Evolutionary conservation across 768 basidiomycete genomes (phyloP), one percentile per base, ranked within the genome.

Genomic region (Ramaria sp.): DNA sequence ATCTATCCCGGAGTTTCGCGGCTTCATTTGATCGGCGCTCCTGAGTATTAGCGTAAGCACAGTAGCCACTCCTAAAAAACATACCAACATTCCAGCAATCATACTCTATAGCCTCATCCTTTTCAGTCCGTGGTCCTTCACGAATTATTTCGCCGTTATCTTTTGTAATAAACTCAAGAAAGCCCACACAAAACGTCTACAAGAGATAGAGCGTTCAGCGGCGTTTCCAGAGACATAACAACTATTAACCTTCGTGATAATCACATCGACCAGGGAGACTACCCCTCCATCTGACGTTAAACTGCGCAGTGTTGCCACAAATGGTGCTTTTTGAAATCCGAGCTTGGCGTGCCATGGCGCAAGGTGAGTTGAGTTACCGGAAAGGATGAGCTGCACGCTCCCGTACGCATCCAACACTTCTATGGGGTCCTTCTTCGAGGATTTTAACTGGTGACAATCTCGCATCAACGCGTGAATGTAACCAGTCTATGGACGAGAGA

Each of bases 341-440:
- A 99, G 77, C 62, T 85, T 89, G 1, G 83, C 75, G 65, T 96
- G 81, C 96, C 96, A 99, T 0, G 83, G 79, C 4, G 86, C 88
- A 53, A 94, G 74, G 60, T 88, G 85, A 1, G 91, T 84, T 0
- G 89, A 88, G 68, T 99, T 99, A 2, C 90, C 92, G 3, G 78
- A 75, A 17, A 99, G 68, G 20, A 79, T 65, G 19, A 99, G 75
- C 49, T 75, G 76, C 22, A 79, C 80, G 6, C 78, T 82, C 58
- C 80, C 72, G 61, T 88, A 86, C 1, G 88, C 89, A 59, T 93
- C 87, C 24, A 98, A 74, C 1, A 90, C 80, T 57, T 97, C 93
- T 4, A 75, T 74, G 0, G 89, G 85, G 9, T 96, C 93, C 63
- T 84, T 85, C 55, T 75, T 75, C 43, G 85, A 81, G 19, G 80